Evolutionary conservation across 2,329 filamentous ascomycete genomes (phyloP).

Genomic region (Didymella exigua): DNA sequence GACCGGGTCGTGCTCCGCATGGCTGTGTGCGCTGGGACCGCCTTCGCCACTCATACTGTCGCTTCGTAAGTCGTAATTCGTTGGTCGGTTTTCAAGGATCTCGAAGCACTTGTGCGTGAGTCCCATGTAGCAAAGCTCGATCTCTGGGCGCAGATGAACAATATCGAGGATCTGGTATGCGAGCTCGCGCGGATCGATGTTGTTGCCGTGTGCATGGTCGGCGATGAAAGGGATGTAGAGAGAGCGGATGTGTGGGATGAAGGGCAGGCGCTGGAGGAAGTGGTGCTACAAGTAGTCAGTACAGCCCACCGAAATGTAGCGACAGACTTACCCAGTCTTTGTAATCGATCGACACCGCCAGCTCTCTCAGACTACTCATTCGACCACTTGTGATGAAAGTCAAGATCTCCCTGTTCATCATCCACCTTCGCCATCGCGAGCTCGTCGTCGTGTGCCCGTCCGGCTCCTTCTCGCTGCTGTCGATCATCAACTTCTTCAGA

Average conservation of each 20-base stretch:
- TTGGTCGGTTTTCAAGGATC: slow-evolving; percentile 68
- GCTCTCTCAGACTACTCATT: slow-evolving; percentile 73
- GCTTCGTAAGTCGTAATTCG: slow-evolving; percentile 49
- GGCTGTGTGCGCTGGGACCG: slow-evolving; percentile 23
- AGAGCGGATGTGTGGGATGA: slow-evolving; percentile 71
- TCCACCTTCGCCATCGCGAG: slow-evolving; percentile 70
- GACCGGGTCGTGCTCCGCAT: slow-evolving; percentile 38
- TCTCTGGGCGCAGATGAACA: slow-evolving; percentile 74
- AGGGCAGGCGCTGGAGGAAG: slow-evolving; percentile 76
- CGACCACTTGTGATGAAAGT: slow-evolving; percentile 76
- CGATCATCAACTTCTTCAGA: slow-evolving; percentile 74
- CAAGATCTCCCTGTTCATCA: slow-evolving; percentile 70
- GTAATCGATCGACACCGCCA: slow-evolving; percentile 74
- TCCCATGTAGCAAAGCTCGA: slow-evolving; percentile 78
- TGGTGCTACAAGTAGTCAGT: slow-evolving; percentile 63
- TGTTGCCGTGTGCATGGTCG: slow-evolving; percentile 62
- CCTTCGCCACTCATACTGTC: slow-evolving; percentile 38
- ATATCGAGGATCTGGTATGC: slow-evolving; percentile 80
- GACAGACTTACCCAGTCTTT: slow-evolving; percentile 72
- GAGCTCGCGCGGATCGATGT: slow-evolving; percentile 69
- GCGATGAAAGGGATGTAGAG: slow-evolving; percentile 73
- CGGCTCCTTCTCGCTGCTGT: slow-evolving; percentile 65
- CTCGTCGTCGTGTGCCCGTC: slow-evolving; percentile 48
- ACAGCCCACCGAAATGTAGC: not conserved
- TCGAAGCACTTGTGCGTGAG: slow-evolving; percentile 81